Evolutionary conservation across 176 grass and related monocot genomes (phyloP).

Genomic region (Chrysopogon serrulatus): DNA sequence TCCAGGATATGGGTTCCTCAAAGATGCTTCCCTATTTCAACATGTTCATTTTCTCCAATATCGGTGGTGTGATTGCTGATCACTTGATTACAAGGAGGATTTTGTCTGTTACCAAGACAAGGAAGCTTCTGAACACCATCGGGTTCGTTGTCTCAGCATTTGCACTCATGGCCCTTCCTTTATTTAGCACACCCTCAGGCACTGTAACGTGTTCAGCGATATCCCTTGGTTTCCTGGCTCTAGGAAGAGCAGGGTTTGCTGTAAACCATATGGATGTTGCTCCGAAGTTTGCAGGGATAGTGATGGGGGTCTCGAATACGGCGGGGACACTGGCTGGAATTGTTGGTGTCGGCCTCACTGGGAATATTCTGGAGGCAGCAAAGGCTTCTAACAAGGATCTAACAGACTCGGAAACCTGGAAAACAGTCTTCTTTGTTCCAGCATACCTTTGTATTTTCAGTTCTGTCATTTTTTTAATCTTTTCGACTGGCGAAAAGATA

Average conservation of each 20-base stretch:
- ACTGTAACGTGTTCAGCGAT: constrained; percentile 56
- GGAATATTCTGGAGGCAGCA: constrained; percentile 71
- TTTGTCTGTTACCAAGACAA: constrained; percentile 71
- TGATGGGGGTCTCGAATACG: constrained; percentile 89
- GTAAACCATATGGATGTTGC: constrained; percentile 90
- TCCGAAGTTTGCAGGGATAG: constrained; percentile 83
- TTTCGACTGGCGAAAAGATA: constrained; percentile 78
- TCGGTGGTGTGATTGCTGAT: constrained; percentile 70
- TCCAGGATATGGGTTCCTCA: constrained; percentile 85
- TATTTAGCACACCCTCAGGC: constrained; percentile 51
- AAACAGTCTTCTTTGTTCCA: constrained; percentile 66
- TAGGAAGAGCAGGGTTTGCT: constrained; percentile 78
- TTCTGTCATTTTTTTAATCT: constrained; percentile 72
- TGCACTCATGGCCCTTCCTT: constrained; percentile 71
- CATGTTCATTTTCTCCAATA: constrained; percentile 94
- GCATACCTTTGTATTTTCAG: constrained; percentile 79
- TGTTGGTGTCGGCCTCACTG: constrained; percentile 64
- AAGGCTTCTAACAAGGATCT: constrained; percentile 64
- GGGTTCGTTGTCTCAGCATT: constrained; percentile 67
- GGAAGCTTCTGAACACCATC: constrained; percentile 75
- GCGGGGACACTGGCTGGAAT: constrained; percentile 78
- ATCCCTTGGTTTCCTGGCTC: constrained; percentile 69
- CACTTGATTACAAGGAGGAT: constrained; percentile 71
- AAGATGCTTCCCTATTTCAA: constrained; percentile 89
- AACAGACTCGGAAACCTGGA: constrained; percentile 61